Evolutionary conservation across 2,329 filamentous ascomycete genomes (phyloP).

Genomic region (Scedosporium apiospermum): DNA sequence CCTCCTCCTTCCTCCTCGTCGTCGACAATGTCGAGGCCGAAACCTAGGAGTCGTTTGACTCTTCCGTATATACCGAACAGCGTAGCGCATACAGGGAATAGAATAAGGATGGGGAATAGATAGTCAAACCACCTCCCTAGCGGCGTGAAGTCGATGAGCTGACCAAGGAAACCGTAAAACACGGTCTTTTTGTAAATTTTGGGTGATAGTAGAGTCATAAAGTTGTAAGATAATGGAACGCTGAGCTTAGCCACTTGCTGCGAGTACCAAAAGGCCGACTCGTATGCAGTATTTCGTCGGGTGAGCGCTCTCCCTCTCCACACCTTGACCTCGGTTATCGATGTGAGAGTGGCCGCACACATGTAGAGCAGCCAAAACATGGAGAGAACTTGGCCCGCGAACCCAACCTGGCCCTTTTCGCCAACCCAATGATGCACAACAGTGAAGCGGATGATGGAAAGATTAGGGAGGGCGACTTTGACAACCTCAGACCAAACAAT

Average conservation of each 20-base stretch:
- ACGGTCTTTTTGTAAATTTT: conserved; percentile 66
- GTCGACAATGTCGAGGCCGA: conserved; percentile 64
- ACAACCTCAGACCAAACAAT: conserved; percentile 93
- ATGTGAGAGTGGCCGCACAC: conserved; percentile 79
- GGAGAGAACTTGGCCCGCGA: conserved; percentile 77
- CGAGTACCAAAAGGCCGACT: conserved; percentile 93
- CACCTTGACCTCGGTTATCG: conserved; percentile 88
- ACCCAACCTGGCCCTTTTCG: conserved; percentile 66
- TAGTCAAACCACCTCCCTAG: conserved; percentile 78
- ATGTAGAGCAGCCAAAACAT: conserved; percentile 92
- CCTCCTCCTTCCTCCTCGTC: conserved; percentile 53
- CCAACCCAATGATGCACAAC: conserved; percentile 69
- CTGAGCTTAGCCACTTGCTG: conserved; percentile 87
- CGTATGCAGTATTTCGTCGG: conserved; percentile 79
- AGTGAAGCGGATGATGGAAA: conserved; percentile 59
- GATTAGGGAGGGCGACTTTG: conserved; percentile 66
- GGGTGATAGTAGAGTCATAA: conserved; percentile 75
- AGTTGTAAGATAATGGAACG: conserved; percentile 92
- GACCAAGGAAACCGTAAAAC: conserved; percentile 81
- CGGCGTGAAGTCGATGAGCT: conserved; percentile 72
- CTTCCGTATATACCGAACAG: conserved; percentile 84
- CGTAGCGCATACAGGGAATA: conserved; percentile 77
- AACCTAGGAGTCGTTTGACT: conserved; percentile 67
- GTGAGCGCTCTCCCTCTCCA: conserved; percentile 93
- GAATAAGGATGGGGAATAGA: conserved; percentile 79